These are phyloP conservation scores for Akanthomyces dipterigenus DNA, from an alignment of 2,329 filamentous ascomycete species.

Conservation along the genomic window DNA sequence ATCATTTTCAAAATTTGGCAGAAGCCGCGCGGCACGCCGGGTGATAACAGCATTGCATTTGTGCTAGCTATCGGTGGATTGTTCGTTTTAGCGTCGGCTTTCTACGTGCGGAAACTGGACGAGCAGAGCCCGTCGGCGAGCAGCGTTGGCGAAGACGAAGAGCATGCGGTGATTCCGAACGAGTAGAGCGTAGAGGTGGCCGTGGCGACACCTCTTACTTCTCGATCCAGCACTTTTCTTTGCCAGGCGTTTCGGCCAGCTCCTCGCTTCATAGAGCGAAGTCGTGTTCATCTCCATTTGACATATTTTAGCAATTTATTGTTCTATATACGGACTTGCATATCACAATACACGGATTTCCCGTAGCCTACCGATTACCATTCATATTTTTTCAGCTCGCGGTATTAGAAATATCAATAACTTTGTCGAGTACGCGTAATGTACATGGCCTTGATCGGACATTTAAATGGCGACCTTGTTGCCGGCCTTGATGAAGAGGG, in stretches of 20 bases:
- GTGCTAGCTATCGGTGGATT: conserved; percentile 79
- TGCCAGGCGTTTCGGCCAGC: background rate
- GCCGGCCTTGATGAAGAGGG: conserved; percentile 37
- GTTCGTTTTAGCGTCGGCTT: conserved; percentile 70
- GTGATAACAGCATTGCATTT: conserved; percentile 81
- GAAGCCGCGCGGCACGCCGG: conserved; percentile 76
- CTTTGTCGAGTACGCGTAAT: background rate
- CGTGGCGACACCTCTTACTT: background rate
- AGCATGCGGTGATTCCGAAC: conserved; percentile 32
- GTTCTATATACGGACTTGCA: background rate
- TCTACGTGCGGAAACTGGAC: conserved; percentile 59
- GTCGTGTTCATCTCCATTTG: background rate
- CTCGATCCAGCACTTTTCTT: background rate
- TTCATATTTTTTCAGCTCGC: background rate
- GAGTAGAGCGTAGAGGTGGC: background rate
- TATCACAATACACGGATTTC: background rate
- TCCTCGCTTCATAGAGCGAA: background rate
- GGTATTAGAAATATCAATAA: background rate
- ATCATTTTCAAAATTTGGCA: conserved; percentile 79
- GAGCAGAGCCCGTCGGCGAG: conserved; percentile 47
- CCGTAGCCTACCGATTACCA: background rate
- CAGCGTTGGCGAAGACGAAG: conserved; percentile 30
- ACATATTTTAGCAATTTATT: conserved; percentile 12
- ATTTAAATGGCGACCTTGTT: conserved; percentile 15
- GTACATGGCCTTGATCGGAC: background rate